These are phyloP conservation scores for Penicillium canescens DNA, from an alignment of 495 filamentous ascomycete genomes.

Conservation along the genomic window DNA sequence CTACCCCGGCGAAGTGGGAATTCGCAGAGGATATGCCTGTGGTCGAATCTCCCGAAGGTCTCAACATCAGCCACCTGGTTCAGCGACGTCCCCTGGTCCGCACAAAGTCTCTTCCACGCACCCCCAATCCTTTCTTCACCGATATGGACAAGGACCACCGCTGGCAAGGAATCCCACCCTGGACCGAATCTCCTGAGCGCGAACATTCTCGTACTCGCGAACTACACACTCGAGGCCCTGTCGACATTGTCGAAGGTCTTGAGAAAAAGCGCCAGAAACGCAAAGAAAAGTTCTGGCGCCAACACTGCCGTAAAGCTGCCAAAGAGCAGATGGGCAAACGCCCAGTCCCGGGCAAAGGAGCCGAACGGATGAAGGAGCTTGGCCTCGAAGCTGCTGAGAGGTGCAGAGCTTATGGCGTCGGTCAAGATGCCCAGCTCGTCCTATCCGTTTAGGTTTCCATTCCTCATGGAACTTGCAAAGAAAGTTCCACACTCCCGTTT, in stretches of 20 bases:
- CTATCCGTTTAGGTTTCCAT: conserved; percentile 64
- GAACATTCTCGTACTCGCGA: conserved; percentile 44
- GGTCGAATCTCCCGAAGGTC: conserved; percentile 28
- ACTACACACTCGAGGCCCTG: conserved; percentile 73
- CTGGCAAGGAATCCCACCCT: conserved; percentile 33
- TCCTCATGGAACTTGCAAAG: conserved; percentile 12
- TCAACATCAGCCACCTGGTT: conserved; percentile 60
- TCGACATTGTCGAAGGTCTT: conserved; percentile 95
- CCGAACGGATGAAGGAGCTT: conserved; percentile 90
- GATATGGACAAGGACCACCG: conserved; percentile 36
- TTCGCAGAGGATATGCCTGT: conserved; percentile 27
- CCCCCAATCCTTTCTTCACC: conserved; percentile 67
- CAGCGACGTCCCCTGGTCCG: conserved; percentile 62
- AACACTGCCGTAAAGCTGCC: conserved; percentile 69
- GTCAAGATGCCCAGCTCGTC: conserved; percentile 69
- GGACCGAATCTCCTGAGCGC: conserved; percentile 35
- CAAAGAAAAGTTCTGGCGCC: conserved; percentile 84
- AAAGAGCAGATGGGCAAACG: conserved; percentile 60
- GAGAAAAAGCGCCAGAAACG: conserved; percentile 91
- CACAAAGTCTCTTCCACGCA: conserved; percentile 78
- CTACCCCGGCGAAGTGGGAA: conserved; percentile 31
- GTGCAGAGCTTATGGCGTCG: conserved; percentile 64
- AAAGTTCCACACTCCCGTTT: conserved; percentile 17
- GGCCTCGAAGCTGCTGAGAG: conserved; percentile 80
- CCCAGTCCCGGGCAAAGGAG: conserved; percentile 77